These are phyloP conservation scores for Candida chilensis DNA, from an alignment of 805 yeast genomes.

Conservation along the genomic window DNA sequence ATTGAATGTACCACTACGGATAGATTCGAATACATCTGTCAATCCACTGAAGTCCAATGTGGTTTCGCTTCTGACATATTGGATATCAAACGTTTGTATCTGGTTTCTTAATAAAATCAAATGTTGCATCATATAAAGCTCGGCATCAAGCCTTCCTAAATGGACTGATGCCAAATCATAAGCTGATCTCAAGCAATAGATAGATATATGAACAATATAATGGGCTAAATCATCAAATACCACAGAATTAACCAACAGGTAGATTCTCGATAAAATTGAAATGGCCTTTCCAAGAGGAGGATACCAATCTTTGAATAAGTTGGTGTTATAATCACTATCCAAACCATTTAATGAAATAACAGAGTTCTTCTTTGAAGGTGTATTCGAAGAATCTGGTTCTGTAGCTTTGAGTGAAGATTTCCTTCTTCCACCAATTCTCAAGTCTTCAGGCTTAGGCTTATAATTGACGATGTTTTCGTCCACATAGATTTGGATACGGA, in stretches of 20 bases:
- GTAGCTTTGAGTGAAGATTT: too few relatives aligned
- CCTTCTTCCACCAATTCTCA: constrained; percentile 43
- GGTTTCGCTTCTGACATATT: constrained; percentile 60
- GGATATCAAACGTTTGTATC: constrained; percentile 70
- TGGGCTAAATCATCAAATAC: constrained; percentile 89
- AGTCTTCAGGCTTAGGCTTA: constrained; percentile 59
- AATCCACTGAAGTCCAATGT: constrained; percentile 79
- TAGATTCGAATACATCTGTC: constrained; percentile 27
- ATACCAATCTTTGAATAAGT: constrained; percentile 40
- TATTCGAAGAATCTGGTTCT: too few relatives aligned
- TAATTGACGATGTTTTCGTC: constrained; percentile 62
- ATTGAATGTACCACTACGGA: constrained; percentile 13
- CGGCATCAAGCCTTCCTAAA: constrained; percentile 47
- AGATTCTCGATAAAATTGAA: constrained; percentile 63
- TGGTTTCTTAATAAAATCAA: constrained; percentile 63
- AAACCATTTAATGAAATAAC: too few relatives aligned
- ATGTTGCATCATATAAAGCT: constrained; percentile 63
- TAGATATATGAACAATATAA: constrained; percentile 72
- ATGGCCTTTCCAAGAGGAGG: constrained; percentile 68
- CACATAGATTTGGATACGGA: constrained; percentile 66
- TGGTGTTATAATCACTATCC: constrained; percentile 24
- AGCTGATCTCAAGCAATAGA: constrained; percentile 49
- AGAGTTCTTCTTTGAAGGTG: too few relatives aligned
- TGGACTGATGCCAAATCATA: constrained; percentile 32
- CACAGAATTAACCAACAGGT: constrained; percentile 66